Percentiles rank a stretch among this genome's conserved stretches.
Conservation (phyloP, 2,329 filamentous ascomycete species). For the Lasiodiplodia citricola region DNA sequence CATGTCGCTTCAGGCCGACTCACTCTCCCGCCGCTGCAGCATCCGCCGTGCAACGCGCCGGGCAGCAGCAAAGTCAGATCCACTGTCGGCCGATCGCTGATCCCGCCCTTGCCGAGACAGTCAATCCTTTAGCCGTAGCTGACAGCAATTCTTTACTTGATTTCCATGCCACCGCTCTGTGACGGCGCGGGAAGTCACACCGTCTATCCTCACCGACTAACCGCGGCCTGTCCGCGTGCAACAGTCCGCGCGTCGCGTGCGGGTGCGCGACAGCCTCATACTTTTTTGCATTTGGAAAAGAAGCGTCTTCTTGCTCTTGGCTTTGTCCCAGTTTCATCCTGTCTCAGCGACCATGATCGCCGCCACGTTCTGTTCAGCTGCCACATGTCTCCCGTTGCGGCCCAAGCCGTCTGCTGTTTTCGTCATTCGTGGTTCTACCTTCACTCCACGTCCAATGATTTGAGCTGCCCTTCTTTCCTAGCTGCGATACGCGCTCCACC, state of each 20-base stretch:
- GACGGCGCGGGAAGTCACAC: neutral
- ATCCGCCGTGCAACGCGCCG: slow-evolving; percentile 8
- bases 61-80: slow-evolving; percentile 10
- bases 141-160: slow-evolving; percentile 15
- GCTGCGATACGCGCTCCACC: slow-evolving; percentile 1
- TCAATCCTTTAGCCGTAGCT: neutral
- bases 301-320: neutral
- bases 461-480: neutral
- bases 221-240: neutral
- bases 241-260: neutral
- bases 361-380: slow-evolving; percentile 12
- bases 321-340: neutral
- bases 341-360: neutral
- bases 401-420: neutral
- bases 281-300: neutral
- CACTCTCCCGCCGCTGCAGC: neutral
- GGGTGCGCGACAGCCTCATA: neutral
- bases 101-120: slow-evolving; percentile 14
- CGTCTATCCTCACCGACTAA: neutral
- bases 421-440: slow-evolving; percentile 1
- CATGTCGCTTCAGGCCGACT: neutral
- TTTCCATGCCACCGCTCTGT: neutral
- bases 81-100: slow-evolving; percentile 17
- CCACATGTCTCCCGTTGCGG: neutral
- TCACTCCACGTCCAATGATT: slow-evolving; percentile 15